Conservation (phyloP, 1,139 yeast species). For the Spathaspora sp. region DNA sequence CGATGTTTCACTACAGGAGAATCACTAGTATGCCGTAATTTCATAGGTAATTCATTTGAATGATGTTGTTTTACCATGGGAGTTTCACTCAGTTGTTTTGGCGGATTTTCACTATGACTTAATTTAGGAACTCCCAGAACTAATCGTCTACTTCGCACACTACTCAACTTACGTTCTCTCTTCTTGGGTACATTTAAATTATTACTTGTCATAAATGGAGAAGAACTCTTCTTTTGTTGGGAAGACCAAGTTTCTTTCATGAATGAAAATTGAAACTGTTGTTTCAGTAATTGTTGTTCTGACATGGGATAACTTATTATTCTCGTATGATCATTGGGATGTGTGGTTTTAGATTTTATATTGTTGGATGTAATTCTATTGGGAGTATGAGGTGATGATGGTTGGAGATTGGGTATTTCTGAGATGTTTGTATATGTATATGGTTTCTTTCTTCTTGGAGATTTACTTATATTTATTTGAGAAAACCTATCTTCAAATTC, state of each 20-base stretch:
- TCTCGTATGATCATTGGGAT: constrained; percentile 6
- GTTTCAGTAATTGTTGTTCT: constrained; percentile 13
- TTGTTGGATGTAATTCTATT: background rate
- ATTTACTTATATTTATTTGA: constrained; percentile 22
- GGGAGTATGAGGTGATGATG: constrained; percentile 15
- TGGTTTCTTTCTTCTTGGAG: constrained; percentile 21
- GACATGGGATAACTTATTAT: constrained; percentile 16
- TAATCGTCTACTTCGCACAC: background rate
- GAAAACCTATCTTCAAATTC: constrained; percentile 30
- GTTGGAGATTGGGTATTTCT: constrained; percentile 4
- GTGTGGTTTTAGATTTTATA: constrained; percentile 8
- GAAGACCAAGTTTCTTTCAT: constrained; percentile 42
- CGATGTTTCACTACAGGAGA: too few species aligned
- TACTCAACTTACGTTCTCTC: too few species aligned
- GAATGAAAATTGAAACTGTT: constrained; percentile 29
- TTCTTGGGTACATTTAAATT: too few species aligned
- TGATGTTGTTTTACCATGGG: too few species aligned
- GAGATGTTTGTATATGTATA: constrained; percentile 23
- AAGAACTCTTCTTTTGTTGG: constrained; percentile 22
- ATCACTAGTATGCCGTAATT: too few species aligned
- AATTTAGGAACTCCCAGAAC: background rate
- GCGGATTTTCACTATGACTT: constrained; percentile 2
- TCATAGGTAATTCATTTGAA: too few species aligned
- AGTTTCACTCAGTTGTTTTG: background rate
- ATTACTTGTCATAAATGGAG: background rate